Percentiles rank a stretch among this genome's conserved stretches.
Conservation (phyloP, 2,329 filamentous ascomycete species). For the Arthrinium phaeospermum region DNA sequence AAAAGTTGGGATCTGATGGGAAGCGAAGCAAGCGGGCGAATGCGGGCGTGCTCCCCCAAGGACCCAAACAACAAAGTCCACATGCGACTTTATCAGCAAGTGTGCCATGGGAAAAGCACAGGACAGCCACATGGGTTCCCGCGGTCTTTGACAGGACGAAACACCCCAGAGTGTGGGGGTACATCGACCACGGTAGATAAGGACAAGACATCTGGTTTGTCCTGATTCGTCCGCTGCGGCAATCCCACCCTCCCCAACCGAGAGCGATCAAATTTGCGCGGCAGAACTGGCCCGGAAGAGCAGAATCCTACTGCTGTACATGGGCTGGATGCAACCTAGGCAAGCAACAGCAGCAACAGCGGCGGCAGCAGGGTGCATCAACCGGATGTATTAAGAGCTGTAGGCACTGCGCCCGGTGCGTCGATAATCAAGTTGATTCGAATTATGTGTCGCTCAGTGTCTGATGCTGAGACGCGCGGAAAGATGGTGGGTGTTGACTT, state of each 20-base stretch:
- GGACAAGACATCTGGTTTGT: constrained; percentile 19
- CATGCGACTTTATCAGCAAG: constrained; percentile 21
- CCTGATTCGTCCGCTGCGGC: constrained; percentile 7
- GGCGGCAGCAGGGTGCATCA: neutral
- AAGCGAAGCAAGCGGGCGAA: constrained; percentile 15
- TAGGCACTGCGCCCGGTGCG: neutral
- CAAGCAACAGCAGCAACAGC: neutral
- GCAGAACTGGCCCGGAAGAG: constrained; percentile 1
- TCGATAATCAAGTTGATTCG: neutral
- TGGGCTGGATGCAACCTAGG: neutral
- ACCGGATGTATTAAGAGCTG: constrained; percentile 2
- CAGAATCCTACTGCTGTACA: neutral
- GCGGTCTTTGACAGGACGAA: constrained; percentile 17
- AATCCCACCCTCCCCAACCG: constrained; percentile 10
- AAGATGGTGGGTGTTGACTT: neutral
- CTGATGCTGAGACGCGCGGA: neutral
- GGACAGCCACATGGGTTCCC: constrained; percentile 20
- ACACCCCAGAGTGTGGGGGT: constrained; percentile 6
- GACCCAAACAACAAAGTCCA: neutral
- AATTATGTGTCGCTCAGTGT: neutral
- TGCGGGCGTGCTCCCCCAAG: neutral
- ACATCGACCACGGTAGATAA: constrained; percentile 18
- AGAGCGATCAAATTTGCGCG: constrained; percentile 17
- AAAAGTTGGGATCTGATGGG: neutral
- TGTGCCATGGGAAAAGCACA: constrained; percentile 12